Conservation (phyloP, 2,329 filamentous ascomycete species). For the Ophiobolus disseminans region DNA sequence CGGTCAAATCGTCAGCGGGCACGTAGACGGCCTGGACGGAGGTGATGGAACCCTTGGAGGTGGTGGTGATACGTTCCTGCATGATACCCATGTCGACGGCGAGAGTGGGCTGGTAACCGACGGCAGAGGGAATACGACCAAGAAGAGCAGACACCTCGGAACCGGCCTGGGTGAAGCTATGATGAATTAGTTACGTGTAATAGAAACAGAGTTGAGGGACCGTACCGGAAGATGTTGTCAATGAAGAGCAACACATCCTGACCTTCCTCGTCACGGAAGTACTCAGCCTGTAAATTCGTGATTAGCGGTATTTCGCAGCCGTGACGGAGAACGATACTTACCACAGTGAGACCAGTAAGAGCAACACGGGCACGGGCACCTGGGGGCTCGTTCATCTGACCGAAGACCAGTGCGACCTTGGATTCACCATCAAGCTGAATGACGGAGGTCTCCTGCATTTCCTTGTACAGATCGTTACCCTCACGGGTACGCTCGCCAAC, state of each 20-base stretch:
- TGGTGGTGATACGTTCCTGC: slow-evolving; percentile 99
- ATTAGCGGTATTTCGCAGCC: slow-evolving; percentile 57
- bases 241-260: slow-evolving; percentile 99
- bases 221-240: slow-evolving; percentile 95
- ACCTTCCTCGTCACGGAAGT: slow-evolving; percentile 81
- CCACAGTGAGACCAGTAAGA: slow-evolving; percentile 79
- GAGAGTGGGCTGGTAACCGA: slow-evolving; percentile 79
- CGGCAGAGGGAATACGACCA: slow-evolving; percentile 99
- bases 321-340: not conserved
- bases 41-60: slow-evolving; percentile 98
- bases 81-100: slow-evolving; percentile 56
- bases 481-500: slow-evolving; percentile 99
- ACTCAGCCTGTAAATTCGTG: slow-evolving; percentile 63
- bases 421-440: slow-evolving; percentile 99
- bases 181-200: not conserved
- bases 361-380: slow-evolving; percentile 99
- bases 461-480: slow-evolving; percentile 99
- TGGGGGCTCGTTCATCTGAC: slow-evolving; percentile 99
- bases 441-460: slow-evolving; percentile 99
- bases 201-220: not conserved
- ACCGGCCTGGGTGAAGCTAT: slow-evolving; percentile 94
- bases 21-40: slow-evolving; percentile 99
- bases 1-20: slow-evolving; percentile 99
- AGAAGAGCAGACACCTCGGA: slow-evolving; percentile 99
- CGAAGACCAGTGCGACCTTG: slow-evolving; percentile 99